Evolutionary conservation across 345 rosid species (phyloP).

Genomic region (Citrus mangshanensis): DNA sequence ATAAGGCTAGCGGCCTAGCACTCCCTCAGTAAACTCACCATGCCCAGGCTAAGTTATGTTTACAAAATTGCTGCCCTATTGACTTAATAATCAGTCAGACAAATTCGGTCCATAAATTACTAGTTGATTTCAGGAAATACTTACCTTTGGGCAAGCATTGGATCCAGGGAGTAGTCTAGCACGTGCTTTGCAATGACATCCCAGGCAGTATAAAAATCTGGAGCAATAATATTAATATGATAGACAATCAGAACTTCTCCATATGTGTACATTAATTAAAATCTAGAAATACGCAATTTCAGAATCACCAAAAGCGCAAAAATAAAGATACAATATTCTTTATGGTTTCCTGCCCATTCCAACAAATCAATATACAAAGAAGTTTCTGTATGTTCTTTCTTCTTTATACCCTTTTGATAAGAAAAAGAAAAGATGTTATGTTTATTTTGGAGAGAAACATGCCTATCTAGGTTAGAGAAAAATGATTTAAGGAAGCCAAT

Average conservation of each 20-base stretch:
- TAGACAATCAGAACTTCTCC: constrained; percentile 7
- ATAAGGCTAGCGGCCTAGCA: constrained; percentile 11
- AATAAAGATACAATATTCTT: background rate
- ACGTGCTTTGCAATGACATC: constrained; percentile 65
- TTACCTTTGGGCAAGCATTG: constrained; percentile 71
- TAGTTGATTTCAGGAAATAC: constrained; percentile 15
- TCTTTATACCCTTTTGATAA: background rate
- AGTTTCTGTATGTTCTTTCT: too few species aligned
- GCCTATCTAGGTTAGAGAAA: background rate
- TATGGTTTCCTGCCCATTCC: background rate
- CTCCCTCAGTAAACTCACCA: background rate
- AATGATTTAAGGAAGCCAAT: background rate
- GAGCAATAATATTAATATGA: constrained; percentile 16
- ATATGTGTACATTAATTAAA: background rate
- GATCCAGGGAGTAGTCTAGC: constrained; percentile 47
- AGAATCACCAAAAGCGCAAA: background rate
- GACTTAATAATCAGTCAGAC: background rate
- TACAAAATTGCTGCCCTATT: background rate
- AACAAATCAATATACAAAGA: background rate
- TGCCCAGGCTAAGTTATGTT: constrained; percentile 5
- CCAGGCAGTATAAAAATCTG: constrained; percentile 98
- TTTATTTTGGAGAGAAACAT: background rate
- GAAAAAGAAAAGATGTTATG: background rate
- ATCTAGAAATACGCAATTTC: background rate
- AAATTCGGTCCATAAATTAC: background rate